Base-by-base conservation (phyloP, 495 filamentous ascomycete species). In the Penicillium arizonense region DNA sequence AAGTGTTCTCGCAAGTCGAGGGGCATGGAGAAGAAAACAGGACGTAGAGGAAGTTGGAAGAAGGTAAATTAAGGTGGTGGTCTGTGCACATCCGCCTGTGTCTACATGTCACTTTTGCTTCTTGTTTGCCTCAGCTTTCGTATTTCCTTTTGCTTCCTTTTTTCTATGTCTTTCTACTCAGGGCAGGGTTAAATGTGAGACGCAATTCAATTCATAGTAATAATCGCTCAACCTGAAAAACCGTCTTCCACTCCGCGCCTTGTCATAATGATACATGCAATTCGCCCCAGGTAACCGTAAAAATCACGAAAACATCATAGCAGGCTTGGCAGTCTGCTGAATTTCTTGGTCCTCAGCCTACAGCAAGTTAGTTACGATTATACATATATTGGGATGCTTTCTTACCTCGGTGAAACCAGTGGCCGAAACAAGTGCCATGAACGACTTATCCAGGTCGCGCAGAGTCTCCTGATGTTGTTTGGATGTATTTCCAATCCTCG, bases 401-500 rank as follows among this genome's bases (percentile, higher is more conserved):
- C 28, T 30, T 30, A 86, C 84, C 65, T 86, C 78, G 26, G 86
- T 62, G 58, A 85, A 88, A 32, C 77, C 76, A n/a, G 82, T 82
- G 26, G 80, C 77, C 16, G 76, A 62, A 48, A 88, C 74, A 11
- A 87, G 68, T 16, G 80, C 69, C 50, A 82, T 78, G 52, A 83
- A 86, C 14, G 82, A 74, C 61, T 86, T 83, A 52, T 83, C 81
- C 44, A 88, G 62, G 34, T 82, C 77, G 10, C 65, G 67, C 36
- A 87, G 62, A 13, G 68, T 60, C 16, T 64, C 56, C 5, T 71
- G 68, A 37, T 73, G 68, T 21, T 75, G 72, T 35, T 69, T 57
- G 52, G 63, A 56, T 11, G 64, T 59, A 20, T 64, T 60, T 3
- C 90, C 90, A 52, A 96, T 88, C 35, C 85, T 87, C 1, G 89